Conservation (phyloP, 2,329 filamentous ascomycete species). For the Aspergillus eucalypticola region DNA sequence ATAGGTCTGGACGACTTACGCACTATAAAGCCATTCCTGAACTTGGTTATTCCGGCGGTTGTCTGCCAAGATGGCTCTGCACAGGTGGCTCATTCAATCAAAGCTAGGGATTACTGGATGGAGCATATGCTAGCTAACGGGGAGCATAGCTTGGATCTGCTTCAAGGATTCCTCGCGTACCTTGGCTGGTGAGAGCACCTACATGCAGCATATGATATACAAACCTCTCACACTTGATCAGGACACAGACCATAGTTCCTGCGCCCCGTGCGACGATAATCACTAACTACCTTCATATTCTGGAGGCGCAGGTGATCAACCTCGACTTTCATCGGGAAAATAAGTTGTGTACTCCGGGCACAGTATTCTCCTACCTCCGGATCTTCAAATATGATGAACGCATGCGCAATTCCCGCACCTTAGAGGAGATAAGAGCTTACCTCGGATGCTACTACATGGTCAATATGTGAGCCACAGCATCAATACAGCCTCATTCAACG, state of each 20-base stretch:
- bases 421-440: slow-evolving; percentile 56
- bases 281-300: slow-evolving; percentile 51
- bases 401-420: slow-evolving; percentile 39
- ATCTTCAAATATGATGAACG: slow-evolving; percentile 9
- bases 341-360: not conserved
- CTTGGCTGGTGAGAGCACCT: slow-evolving; percentile 47
- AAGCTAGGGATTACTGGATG: slow-evolving; percentile 37
- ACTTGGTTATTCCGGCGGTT: slow-evolving; percentile 23
- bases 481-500: not conserved
- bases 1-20: slow-evolving; percentile 21
- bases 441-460: slow-evolving; percentile 58
- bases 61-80: slow-evolving; percentile 16
- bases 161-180: slow-evolving; percentile 51
- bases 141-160: slow-evolving; percentile 45
- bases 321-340: slow-evolving; percentile 30
- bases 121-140: slow-evolving; percentile 46
- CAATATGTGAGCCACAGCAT: slow-evolving; percentile 49
- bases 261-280: slow-evolving; percentile 46
- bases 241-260: slow-evolving; percentile 11
- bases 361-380: slow-evolving; percentile 7
- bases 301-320: slow-evolving; percentile 51
- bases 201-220: not conserved
- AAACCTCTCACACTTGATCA: not conserved
- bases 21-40: slow-evolving; percentile 26
- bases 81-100: slow-evolving; percentile 17